phyloP scores from a whole-genome alignment of 2,329 filamentous ascomycete species.

The Exophiala dermatitidis region DNA sequence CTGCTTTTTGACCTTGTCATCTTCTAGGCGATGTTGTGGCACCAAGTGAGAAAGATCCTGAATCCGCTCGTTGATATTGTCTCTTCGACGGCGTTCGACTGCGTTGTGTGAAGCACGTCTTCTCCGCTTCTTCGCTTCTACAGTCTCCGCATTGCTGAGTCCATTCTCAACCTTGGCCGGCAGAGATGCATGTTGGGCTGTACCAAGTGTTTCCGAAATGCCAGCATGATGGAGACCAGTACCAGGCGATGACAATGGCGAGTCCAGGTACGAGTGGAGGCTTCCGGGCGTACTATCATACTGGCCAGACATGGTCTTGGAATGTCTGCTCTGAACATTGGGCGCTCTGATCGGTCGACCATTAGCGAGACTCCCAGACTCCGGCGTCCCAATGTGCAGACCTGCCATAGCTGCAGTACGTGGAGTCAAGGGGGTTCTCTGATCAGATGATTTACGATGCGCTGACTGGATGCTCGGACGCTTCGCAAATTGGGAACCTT shows the following conservation, averaged over 20 bases:
- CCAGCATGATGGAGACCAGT: constrained; percentile 54
- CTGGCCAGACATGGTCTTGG: constrained; percentile 78
- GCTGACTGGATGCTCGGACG: constrained; percentile 56
- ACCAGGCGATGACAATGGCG: constrained; percentile 74
- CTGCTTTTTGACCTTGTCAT: constrained; percentile 94
- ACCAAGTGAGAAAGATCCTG: constrained; percentile 93
- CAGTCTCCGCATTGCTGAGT: constrained; percentile 58
- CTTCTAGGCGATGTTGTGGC: constrained; percentile 83
- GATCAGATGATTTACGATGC: constrained; percentile 67
- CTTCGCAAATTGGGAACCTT: constrained; percentile 45
- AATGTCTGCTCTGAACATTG: constrained; percentile 55
- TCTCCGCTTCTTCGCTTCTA: constrained; percentile 88
- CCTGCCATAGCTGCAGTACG: constrained; percentile 72
- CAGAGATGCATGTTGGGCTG: constrained; percentile 77
- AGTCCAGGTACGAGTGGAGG: constrained; percentile 78
- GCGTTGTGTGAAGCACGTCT: constrained; percentile 92
- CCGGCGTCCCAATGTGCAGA: constrained; percentile 63
- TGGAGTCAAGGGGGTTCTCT: constrained; percentile 73
- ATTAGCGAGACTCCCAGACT: constrained; percentile 64
- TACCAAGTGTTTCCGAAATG: constrained; percentile 80
- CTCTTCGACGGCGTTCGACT: constrained; percentile 85
- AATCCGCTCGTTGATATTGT: constrained; percentile 98
- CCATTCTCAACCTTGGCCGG: constrained; percentile 70
- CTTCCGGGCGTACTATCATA: constrained; percentile 85
- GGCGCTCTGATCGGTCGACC: constrained; percentile 66